Evolutionary conservation across 192 early-diverging fungal species (phyloP), one percentile per base, ranked within the genome.

Genomic region (Helicostylum pulchrum): DNA sequence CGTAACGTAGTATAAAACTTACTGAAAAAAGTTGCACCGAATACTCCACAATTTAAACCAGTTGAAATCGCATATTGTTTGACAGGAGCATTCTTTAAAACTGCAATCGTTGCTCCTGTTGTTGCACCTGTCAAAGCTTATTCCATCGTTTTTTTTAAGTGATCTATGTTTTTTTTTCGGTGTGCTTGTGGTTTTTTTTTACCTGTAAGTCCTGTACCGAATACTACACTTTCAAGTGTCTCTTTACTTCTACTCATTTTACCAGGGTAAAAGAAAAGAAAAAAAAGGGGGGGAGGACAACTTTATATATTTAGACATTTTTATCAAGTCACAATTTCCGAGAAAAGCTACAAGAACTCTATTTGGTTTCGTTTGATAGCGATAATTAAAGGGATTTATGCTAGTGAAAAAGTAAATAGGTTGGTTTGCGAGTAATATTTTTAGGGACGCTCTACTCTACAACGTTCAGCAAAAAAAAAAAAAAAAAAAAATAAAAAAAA

Each of bases 21-120:
- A 83, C 81, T 72, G 56, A 80, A 75, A 62, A 83, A 83, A 4
- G 81, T 80, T 34, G 73, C 77, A 15, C 78, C 78, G 67, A 80
- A 80, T 9, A 78, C 55, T 26, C 76, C 77, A 53, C 74, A 75
- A 45, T 80, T 83, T 45, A 83, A n/a, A 55, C 74, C 72, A 50
- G 74, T 79, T 8, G 74, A 64, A 8, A 77, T 62, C n/a, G 77
- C 67, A 61, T 72, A 83, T 34, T 51, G 39, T 21, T 59, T 61
- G 2, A 83, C 78, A 4, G 81, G 77, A 9, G 67, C 64, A 67
- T 83, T 79, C 26, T 61, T 63, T 43, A 83, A 42, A 26, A 83
- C 71, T 1, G 72, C 81, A 7, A 83, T 23, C 0, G 73, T 65
- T 9, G 73, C 71, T 32, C 81, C 81, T 23, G 67, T 63, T 8